phyloP scores from a whole-genome alignment of 1,284 basidiomycete species.

The Ganoderma boninense region DNA sequence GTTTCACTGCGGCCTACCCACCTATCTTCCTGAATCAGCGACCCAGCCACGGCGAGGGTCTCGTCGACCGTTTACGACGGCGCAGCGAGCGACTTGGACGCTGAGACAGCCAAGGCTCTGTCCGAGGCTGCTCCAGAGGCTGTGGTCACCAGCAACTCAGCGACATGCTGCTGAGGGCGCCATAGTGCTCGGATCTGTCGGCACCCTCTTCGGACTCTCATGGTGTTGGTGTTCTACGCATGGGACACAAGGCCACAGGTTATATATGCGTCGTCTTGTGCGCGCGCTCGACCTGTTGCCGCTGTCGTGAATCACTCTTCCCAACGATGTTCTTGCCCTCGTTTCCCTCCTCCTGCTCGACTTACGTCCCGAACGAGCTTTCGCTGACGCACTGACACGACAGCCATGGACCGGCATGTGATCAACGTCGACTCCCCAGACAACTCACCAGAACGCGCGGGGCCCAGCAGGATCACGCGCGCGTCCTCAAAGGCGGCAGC shows the following conservation, averaged over 20 bases:
- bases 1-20: neutral
- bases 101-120: neutral
- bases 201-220: neutral
- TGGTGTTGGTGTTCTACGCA: neutral
- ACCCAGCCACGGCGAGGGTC: neutral
- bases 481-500: neutral
- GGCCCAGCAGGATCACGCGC: slow-evolving; percentile 3
- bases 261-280: neutral
- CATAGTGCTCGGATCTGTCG: neutral
- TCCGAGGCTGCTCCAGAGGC: neutral
- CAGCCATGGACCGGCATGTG: slow-evolving; percentile 4
- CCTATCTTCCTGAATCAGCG: neutral
- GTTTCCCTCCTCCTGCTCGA: too few relatives aligned
- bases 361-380: neutral
- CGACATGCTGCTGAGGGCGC: neutral
- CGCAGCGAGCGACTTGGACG: too few relatives aligned
- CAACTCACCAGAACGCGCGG: neutral
- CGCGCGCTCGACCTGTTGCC: neutral
- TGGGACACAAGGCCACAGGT: neutral
- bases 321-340: neutral
- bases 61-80: neutral
- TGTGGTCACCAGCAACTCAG: neutral
- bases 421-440: slow-evolving; percentile 5
- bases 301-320: neutral
- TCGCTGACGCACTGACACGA: neutral